Conservation (phyloP, 1,284 basidiomycete genomes). For the Rhodotorula glutinis region DNA sequence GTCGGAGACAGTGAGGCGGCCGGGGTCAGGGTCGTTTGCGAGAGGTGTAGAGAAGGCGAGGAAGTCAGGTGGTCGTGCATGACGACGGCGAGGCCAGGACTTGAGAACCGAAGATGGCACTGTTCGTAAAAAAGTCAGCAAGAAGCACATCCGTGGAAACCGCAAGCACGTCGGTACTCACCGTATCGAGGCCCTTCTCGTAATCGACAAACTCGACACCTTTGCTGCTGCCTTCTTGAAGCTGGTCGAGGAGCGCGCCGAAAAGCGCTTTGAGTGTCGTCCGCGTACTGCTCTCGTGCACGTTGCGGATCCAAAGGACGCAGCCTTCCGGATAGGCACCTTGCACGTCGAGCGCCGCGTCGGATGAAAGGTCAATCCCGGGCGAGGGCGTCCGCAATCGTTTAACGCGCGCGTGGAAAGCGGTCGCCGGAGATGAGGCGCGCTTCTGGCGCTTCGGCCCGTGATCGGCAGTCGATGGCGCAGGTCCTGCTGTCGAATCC, state of each 20-base stretch:
- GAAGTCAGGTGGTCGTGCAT: conserved; percentile 10
- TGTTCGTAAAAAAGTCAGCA: too few relatives aligned
- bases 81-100: conserved; percentile 15
- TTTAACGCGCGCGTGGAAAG: neutral
- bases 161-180: conserved; percentile 1
- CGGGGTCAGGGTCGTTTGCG: conserved; percentile 14
- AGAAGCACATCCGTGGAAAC: too few relatives aligned
- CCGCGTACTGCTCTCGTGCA: conserved; percentile 33
- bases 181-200: conserved; percentile 34
- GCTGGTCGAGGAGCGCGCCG: conserved; percentile 24
- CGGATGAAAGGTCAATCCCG: conserved; percentile 9
- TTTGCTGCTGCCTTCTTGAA: conserved; percentile 39
- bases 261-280: conserved; percentile 27
- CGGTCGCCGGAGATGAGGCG: conserved; percentile 4
- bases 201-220: conserved; percentile 39
- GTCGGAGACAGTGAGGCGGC: conserved; percentile 1
- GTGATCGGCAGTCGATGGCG: neutral
- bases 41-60: conserved; percentile 11
- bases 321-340: conserved; percentile 36
- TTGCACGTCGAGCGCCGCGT: conserved; percentile 15
- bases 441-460: conserved; percentile 7
- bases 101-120: conserved; percentile 35
- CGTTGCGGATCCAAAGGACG: conserved; percentile 35
- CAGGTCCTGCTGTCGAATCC: neutral
- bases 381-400: conserved; percentile 12